Conservation (phyloP, 257 asterid species). For the Voacanga thouarsii region DNA sequence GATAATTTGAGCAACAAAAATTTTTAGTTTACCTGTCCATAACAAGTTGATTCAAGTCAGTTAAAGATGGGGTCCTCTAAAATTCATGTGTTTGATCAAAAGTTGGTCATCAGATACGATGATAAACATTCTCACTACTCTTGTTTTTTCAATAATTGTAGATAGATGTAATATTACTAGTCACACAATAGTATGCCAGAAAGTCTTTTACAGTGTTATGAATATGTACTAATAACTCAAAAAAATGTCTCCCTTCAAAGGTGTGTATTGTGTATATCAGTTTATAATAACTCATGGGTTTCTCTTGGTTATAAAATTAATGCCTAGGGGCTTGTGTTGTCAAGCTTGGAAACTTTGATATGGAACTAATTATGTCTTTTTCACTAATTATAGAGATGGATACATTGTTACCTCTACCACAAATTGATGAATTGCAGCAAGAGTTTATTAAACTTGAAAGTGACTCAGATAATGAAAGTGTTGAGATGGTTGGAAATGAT, state of each 20-base stretch:
- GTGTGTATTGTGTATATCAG: background rate
- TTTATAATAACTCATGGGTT: no score
- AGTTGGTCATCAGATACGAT: background rate
- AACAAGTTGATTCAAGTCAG: conserved; percentile 82
- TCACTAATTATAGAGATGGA: no score
- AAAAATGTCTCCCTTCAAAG: background rate
- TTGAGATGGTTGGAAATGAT: no score
- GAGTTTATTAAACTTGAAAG: no score
- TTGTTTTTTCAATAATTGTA: background rate
- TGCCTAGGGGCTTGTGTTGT: no score
- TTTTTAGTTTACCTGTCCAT: conserved; percentile 70
- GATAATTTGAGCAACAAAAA: background rate
- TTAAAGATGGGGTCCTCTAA: conserved; percentile 84
- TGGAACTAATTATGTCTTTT: no score
- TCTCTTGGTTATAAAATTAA: no score
- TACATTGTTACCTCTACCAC: no score
- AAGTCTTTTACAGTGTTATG: background rate
- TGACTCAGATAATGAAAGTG: no score
- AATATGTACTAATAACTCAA: background rate
- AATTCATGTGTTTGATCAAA: conserved; percentile 62
- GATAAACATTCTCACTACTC: background rate
- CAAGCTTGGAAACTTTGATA: no score
- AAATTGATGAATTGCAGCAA: no score
- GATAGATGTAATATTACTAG: background rate
- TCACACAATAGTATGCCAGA: background rate